phyloP scores from a whole-genome alignment of 352 stramenopile species.

The Phytophthora agathidicida region DNA sequence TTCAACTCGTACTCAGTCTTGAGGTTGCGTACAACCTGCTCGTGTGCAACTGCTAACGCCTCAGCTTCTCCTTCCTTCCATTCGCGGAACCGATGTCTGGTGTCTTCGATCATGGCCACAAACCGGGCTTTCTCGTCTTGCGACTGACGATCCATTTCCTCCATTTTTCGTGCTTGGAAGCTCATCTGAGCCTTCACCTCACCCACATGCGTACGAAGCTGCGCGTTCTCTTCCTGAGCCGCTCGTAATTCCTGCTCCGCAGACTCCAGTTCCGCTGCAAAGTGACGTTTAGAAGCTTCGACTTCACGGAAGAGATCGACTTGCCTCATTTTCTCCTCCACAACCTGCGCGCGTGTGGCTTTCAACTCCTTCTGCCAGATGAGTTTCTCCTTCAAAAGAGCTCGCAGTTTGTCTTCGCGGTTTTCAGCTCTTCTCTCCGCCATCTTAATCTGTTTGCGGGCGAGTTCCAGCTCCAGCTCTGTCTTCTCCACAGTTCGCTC shows the following conservation, averaged over 20 bases:
- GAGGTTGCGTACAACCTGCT: slow-evolving; percentile 56
- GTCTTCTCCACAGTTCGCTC: slow-evolving; percentile 53
- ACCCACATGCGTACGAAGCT: slow-evolving; percentile 35
- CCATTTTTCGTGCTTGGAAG: slow-evolving; percentile 53
- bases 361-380: slow-evolving; percentile 72
- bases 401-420: slow-evolving; percentile 67
- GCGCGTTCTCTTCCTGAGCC: slow-evolving; percentile 52
- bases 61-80: slow-evolving; percentile 65
- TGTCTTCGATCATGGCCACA: slow-evolving; percentile 56
- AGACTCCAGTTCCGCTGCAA: slow-evolving; percentile 40
- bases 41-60: slow-evolving; percentile 40
- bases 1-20: slow-evolving; percentile 75
- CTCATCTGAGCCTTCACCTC: slow-evolving; percentile 53
- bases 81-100: slow-evolving; percentile 60
- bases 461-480: slow-evolving; percentile 51
- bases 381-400: slow-evolving; percentile 73
- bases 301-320: slow-evolving; percentile 66
- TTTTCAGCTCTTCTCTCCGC: slow-evolving; percentile 58
- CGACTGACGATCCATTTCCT: slow-evolving; percentile 51
- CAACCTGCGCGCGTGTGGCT: slow-evolving; percentile 56
- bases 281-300: slow-evolving; percentile 56
- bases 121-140: slow-evolving; percentile 69
- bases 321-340: slow-evolving; percentile 78
- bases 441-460: slow-evolving; percentile 67
- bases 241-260: slow-evolving; percentile 37